Evolutionary conservation across 1,284 basidiomycete species (phyloP), one percentile per base, ranked within the genome.

Genomic region (Leccinum pachyderme): DNA sequence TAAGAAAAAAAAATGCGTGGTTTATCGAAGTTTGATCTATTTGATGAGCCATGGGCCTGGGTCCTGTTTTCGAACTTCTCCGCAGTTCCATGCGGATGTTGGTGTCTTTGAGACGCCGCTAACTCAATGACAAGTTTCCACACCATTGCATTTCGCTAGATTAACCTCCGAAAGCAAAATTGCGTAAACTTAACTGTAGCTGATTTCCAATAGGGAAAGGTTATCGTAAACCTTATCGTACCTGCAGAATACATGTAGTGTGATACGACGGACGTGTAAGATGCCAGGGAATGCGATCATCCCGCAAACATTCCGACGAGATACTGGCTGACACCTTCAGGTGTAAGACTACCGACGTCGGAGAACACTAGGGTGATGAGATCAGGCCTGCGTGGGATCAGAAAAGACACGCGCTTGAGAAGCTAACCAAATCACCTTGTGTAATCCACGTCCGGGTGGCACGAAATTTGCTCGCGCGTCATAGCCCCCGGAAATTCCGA

Each of bases 281-380:
- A 49, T 33, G 52, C 22, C 32, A 37, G 43, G 25, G 45, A 51
- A 53, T 53, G 46, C 24, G 33, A 24, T 74, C 72, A 88, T 63
- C 84, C 88, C 60, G 89, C 84, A 75, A 94, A 95, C 84, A 95
- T 93, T 59, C 90, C 89, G 59, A 95, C 89, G 55, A 95, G 79
- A 69, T 93, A 93, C 72, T 93, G 91, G 68, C 89, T 93, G 50
- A 95, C 93, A 54, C 91, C 93, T 72, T 91, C 89, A 41, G 94
- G 94, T 18, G 94, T 95, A 59, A 97, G 77, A 60, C 92, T 91
- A 33, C 94, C 94, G 27, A 95, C 89, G 62, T 97, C 94, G 55
- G 90, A 93, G 66, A 97, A 92, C 32, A 97, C 89, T 32, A 95
- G 80, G 12, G 91, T 89, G 63, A 96, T 94, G 62, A 95, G 75